These are phyloP conservation scores for Cytospora schulzeri DNA, from an alignment of 2,329 filamentous ascomycete species.

Conservation along the genomic window DNA sequence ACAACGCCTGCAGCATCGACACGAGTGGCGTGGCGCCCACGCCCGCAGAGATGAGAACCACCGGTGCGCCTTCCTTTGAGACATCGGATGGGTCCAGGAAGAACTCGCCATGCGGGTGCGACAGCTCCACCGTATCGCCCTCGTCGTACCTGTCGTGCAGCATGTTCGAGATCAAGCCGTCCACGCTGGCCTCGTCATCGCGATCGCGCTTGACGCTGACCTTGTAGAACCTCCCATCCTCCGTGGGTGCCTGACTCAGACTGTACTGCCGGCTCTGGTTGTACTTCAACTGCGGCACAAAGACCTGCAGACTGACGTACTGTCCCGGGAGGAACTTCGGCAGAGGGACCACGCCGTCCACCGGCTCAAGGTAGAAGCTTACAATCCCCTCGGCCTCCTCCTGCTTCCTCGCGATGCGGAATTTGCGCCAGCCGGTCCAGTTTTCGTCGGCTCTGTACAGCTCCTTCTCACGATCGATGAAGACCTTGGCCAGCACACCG, in stretches of 20 bases:
- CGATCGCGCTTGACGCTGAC: constrained; percentile 72
- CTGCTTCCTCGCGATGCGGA: constrained; percentile 60
- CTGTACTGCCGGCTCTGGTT: constrained; percentile 76
- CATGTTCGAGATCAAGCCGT: constrained; percentile 56
- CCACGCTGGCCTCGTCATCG: constrained; percentile 40
- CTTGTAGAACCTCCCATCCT: constrained; percentile 63
- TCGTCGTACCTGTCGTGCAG: constrained; percentile 51
- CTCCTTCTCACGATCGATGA: constrained; percentile 65
- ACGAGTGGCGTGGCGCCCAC: constrained; percentile 69
- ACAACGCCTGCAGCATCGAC: constrained; percentile 62
- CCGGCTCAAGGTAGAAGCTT: constrained; percentile 70
- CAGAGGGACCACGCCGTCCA: constrained; percentile 55
- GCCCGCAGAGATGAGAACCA: constrained; percentile 68
- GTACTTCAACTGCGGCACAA: constrained; percentile 63
- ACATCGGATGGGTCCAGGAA: constrained; percentile 53
- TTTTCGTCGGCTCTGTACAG: constrained; percentile 55
- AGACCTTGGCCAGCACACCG: constrained; percentile 68
- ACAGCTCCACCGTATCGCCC: constrained; percentile 57
- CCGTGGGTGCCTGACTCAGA: constrained; percentile 59
- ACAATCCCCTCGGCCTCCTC: constrained; percentile 60
- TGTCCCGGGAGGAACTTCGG: constrained; percentile 70
- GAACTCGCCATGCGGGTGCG: constrained; percentile 63
- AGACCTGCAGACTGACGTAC: constrained; percentile 68
- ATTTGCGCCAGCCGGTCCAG: constrained; percentile 54
- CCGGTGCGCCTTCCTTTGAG: constrained; percentile 48